Evolutionary conservation across 2,329 filamentous ascomycete species (phyloP).

Genomic region (Pseudogymnoascus sp.): DNA sequence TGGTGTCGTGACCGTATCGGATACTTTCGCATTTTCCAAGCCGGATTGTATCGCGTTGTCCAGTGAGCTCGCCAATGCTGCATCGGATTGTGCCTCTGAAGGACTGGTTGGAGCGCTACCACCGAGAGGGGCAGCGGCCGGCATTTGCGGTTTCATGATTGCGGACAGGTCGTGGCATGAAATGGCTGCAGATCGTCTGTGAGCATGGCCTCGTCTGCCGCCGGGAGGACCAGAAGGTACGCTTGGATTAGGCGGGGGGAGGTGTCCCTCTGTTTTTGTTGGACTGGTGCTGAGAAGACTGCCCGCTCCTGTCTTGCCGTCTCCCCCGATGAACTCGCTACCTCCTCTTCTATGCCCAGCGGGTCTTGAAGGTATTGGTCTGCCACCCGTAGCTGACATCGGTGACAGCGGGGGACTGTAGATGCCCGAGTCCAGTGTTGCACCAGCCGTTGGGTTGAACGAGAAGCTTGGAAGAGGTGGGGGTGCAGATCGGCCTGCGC

Average conservation of each 20-base stretch:
- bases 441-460: conserved; percentile 24
- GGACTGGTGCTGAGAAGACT: conserved; percentile 32
- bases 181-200: conserved; percentile 68
- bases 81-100: conserved; percentile 31
- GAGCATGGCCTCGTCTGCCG: conserved; percentile 63
- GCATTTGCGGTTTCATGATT: conserved; percentile 46
- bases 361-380: conserved; percentile 43
- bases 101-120: conserved; percentile 37
- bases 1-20: neutral
- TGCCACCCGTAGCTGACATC: conserved; percentile 29
- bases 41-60: conserved; percentile 18
- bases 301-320: conserved; percentile 38
- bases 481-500: conserved; percentile 17
- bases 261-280: conserved; percentile 54
- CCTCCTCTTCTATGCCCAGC: conserved; percentile 66
- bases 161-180: conserved; percentile 74
- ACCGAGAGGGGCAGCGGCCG: conserved; percentile 18
- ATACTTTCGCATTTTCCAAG: conserved; percentile 10
- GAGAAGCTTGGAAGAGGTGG: conserved; percentile 28
- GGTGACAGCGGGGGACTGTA: conserved; percentile 52
- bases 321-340: conserved; percentile 81
- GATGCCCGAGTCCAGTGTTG: conserved; percentile 32
- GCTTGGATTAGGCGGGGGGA: conserved; percentile 46
- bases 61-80: conserved; percentile 18
- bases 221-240: conserved; percentile 37